These are phyloP conservation scores for Termitomyces sp. DNA, from an alignment of 768 basidiomycete species.

Conservation along the genomic window DNA sequence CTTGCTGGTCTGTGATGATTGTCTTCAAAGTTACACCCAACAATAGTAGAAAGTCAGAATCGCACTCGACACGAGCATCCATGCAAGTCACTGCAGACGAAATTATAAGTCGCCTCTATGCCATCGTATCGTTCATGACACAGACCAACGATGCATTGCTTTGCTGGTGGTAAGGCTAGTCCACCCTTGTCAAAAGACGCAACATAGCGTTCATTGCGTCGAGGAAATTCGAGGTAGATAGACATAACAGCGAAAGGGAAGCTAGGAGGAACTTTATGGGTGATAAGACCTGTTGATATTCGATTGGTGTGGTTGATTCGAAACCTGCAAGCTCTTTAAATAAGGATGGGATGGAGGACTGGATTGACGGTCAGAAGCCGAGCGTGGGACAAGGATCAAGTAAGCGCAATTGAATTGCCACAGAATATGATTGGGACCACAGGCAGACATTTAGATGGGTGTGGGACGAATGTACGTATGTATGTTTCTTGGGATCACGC, in stretches of 20 bases:
- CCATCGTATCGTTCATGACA: background rate
- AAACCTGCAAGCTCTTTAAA: background rate
- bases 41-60: background rate
- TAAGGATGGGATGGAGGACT: background rate
- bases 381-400: background rate
- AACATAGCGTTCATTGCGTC: slow-evolving; percentile 40
- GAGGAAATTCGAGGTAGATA: slow-evolving; percentile 26
- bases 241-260: slow-evolving; percentile 11
- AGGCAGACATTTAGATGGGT: too few species aligned
- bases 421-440: too few species aligned
- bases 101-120: background rate
- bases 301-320: background rate
- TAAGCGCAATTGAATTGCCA: too few species aligned
- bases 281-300: background rate
- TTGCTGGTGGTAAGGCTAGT: slow-evolving; percentile 28
- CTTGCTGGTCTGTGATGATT: slow-evolving; percentile 40
- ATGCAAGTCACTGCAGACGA: background rate
- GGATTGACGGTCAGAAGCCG: background rate
- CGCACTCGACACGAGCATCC: background rate
- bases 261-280: too few species aligned
- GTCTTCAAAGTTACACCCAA: background rate
- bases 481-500: too few species aligned
- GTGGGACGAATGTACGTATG: too few species aligned
- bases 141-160: slow-evolving; percentile 18
- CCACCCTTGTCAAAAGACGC: slow-evolving; percentile 38